These are phyloP conservation scores for Cyclotella baltica DNA, from an alignment of 108 stramenopile genomes.

Conservation along the genomic window DNA sequence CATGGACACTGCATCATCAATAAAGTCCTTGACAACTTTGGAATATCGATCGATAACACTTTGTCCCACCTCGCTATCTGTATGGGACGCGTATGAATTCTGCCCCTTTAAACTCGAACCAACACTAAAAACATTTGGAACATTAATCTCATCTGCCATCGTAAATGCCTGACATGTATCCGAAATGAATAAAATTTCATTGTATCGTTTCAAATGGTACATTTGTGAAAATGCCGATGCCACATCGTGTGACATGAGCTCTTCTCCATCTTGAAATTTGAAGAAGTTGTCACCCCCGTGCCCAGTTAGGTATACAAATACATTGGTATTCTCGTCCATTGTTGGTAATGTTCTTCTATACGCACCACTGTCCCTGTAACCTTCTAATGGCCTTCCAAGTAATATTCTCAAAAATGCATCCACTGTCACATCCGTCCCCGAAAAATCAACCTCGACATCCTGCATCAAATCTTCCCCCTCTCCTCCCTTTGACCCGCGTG, in stretches of 20 bases:
- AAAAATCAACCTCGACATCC: conserved; percentile 89
- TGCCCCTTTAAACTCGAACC: conserved; percentile 73
- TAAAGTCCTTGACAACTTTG: conserved; percentile 47
- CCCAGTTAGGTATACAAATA: conserved; percentile 93
- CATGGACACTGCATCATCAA: conserved; percentile 45
- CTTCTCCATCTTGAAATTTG: conserved; percentile 97
- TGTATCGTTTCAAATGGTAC: conserved; percentile 66
- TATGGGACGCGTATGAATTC: conserved; percentile 73
- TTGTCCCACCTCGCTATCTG: conserved; percentile 58
- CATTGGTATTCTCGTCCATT: conserved; percentile 62
- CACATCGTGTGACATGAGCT: conserved; percentile 85
- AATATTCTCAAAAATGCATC: conserved; percentile 87
- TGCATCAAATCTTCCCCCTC: conserved; percentile 72
- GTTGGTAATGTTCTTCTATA: conserved; percentile 45
- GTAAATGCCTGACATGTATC: conserved; percentile 98
- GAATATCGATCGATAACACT: conserved; percentile 57
- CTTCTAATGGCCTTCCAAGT: conserved; percentile 59
- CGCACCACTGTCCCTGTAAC: conserved; percentile 30
- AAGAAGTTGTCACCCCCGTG: conserved; percentile 98
- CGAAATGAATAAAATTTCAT: conserved; percentile 80
- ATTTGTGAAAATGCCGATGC: conserved; percentile 72
- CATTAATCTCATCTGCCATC: conserved; percentile 65
- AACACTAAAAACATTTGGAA: conserved; percentile 72
- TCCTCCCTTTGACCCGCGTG: conserved; percentile 45
- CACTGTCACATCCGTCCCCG: conserved; percentile 94